Base-by-base conservation (phyloP, 768 basidiomycete species). In the Phylloporus sp. region DNA sequence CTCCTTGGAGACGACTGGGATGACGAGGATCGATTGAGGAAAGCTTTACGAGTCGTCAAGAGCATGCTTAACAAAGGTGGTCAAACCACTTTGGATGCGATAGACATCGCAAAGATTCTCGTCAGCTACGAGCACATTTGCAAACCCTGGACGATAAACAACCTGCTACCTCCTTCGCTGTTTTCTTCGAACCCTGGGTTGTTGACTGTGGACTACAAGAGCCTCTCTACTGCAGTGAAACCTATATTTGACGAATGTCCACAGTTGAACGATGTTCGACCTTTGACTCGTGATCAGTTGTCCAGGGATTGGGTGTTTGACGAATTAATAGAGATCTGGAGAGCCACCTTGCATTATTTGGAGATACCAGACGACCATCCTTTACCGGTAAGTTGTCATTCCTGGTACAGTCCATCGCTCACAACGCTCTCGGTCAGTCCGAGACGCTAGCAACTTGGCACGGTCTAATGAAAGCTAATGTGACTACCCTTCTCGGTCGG, bases 251-350 rank as follows among this genome's bases (percentile, higher is more conserved):
- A 77, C 6, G 71, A 80, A 53, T 77, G 78, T 32, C 74, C 79
- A 0, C 69, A 70, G 26, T 48, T 80, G 15, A 64, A 69, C 14
- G 82, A 84, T 52, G 66, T 88, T 26, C 70, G 80, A 18, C 63
- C 73, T n/a, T 64, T 90, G 49, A 78, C 72, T 7, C 64, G 69
- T 31, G 76, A 80, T 11, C 84, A 89, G 55, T 58, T 88, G 32
- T 63, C 72, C 15, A 66, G 64, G 44, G 69, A 71, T 6, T 80
- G 76, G 69, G 70, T 81, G 11, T 78, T 81, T 52, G 62, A 74
- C 2, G 72, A 71, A 8, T 50, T 86, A 38, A 60, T 82, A 27
- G 67, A 69, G 6, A 60, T 79, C 5, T 86, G 83, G 83, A 76
- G 58, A 60, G 65, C 70, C 52, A 65, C 75, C 20, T 41, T 76